Evolutionary conservation across 176 grass and related monocot genomes (phyloP).

Genomic region (Ensete ventricosum): DNA sequence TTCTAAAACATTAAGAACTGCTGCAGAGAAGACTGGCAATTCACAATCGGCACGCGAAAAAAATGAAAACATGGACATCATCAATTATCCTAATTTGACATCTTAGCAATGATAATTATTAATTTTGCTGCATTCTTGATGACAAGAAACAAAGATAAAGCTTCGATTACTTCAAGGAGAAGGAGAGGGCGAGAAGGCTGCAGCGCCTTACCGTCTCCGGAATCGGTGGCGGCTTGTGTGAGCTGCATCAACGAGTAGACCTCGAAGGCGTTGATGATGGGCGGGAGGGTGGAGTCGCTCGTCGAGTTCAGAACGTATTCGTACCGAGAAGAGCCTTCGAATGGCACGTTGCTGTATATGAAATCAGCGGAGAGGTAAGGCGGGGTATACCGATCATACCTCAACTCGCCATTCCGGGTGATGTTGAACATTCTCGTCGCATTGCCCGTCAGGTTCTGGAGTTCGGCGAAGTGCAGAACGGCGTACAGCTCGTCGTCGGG

Average conservation of each 20-base stretch:
- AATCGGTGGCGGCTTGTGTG: conserved; percentile 2
- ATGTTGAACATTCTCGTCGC: not conserved
- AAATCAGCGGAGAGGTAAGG: not conserved
- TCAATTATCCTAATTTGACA: no score
- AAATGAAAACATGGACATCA: no score
- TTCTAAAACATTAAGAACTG: no score
- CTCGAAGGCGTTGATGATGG: conserved; percentile 26
- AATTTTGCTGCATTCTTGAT: no score
- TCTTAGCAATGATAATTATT: no score
- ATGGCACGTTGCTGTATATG: not conserved
- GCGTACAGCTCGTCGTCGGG: not conserved
- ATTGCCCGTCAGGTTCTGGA: not conserved
- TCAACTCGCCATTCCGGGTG: not conserved
- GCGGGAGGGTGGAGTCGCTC: conserved; percentile 5
- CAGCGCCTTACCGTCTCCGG: conserved; percentile 9
- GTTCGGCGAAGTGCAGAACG: conserved; percentile 13
- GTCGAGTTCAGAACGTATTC: conserved; percentile 2
- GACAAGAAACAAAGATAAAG: no score
- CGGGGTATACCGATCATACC: not conserved
- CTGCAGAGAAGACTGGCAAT: no score
- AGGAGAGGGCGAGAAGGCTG: not conserved
- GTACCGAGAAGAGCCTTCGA: not conserved
- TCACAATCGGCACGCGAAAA: no score
- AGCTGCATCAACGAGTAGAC: conserved; percentile 6
- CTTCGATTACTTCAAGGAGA: not conserved